These are phyloP conservation scores for Kluyveromyces siamensis DNA, from an alignment of 805 yeast species.

Conservation along the genomic window DNA sequence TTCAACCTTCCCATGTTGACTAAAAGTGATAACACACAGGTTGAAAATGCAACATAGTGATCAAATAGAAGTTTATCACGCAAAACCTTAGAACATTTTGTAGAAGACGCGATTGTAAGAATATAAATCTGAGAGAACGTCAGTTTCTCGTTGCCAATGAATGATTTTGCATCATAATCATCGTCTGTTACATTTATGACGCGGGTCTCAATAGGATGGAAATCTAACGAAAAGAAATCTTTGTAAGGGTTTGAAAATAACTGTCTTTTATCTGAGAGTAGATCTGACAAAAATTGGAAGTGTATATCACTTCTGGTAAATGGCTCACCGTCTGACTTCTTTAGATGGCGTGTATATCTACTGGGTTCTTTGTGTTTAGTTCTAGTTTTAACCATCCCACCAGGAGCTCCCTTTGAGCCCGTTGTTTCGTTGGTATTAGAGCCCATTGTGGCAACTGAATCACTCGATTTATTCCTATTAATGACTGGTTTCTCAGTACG, in stretches of 20 bases:
- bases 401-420: neutral
- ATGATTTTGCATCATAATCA: conserved; percentile 31
- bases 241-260: conserved; percentile 63
- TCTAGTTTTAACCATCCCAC: conserved; percentile 2
- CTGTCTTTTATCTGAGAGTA: conserved; percentile 53
- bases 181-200: conserved; percentile 21
- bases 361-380: conserved; percentile 18
- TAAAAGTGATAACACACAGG: conserved; percentile 72
- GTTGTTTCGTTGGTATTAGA: neutral
- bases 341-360: conserved; percentile 44
- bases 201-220: conserved; percentile 28
- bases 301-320: conserved; percentile 85
- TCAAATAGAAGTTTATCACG: conserved; percentile 66
- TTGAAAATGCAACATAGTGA: conserved; percentile 54
- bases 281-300: conserved; percentile 57
- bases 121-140: conserved; percentile 82
- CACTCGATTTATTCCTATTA: neutral
- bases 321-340: conserved; percentile 88
- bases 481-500: neutral
- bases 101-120: conserved; percentile 70
- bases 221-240: conserved; percentile 30
- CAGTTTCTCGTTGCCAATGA: conserved; percentile 35
- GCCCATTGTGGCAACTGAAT: neutral
- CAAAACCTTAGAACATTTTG: conserved; percentile 74
- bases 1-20: conserved; percentile 92